These are phyloP conservation scores for Fonsecaea nubica DNA, from an alignment of 2,329 filamentous ascomycete species.

Conservation along the genomic window DNA sequence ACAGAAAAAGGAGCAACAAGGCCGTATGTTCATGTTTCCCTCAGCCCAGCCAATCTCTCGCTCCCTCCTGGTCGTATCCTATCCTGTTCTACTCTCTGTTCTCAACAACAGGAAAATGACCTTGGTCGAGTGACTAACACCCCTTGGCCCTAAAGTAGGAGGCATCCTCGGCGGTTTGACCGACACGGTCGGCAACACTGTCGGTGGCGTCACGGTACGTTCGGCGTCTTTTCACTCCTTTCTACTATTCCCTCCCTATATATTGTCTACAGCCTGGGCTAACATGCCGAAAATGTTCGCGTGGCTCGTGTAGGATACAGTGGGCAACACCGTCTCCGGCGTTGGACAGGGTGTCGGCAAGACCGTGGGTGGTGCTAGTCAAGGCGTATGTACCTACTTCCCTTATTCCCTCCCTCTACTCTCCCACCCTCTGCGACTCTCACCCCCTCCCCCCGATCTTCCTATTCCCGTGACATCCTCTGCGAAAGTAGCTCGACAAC, in stretches of 20 bases:
- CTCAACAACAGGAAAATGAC: no score
- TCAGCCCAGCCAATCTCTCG: no score
- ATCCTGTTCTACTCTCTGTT: no score
- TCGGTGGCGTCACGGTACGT: conserved; percentile 39
- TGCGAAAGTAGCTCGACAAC: no score
- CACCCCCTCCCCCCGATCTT: background rate
- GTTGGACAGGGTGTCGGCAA: conserved; percentile 42
- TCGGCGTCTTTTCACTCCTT: background rate
- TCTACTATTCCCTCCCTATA: background rate
- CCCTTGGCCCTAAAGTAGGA: background rate
- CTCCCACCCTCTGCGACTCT: background rate
- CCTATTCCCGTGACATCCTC: background rate
- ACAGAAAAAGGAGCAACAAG: conserved; percentile 28
- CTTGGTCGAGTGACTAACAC: no score
- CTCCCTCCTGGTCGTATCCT: no score
- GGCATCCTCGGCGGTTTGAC: conserved; percentile 44
- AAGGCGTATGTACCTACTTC: conserved; percentile 29
- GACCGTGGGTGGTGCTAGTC: conserved; percentile 38
- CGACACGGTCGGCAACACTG: conserved; percentile 44
- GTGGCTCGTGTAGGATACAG: conserved; percentile 26
- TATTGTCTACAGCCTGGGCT: conserved; percentile 29
- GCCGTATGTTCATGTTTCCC: conserved; percentile 28
- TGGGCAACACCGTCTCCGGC: conserved; percentile 44
- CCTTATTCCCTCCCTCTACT: background rate
- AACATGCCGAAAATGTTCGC: background rate